Conservation (phyloP, 2,329 filamentous ascomycete genomes). For the Ceratocystis lukuohia region DNA sequence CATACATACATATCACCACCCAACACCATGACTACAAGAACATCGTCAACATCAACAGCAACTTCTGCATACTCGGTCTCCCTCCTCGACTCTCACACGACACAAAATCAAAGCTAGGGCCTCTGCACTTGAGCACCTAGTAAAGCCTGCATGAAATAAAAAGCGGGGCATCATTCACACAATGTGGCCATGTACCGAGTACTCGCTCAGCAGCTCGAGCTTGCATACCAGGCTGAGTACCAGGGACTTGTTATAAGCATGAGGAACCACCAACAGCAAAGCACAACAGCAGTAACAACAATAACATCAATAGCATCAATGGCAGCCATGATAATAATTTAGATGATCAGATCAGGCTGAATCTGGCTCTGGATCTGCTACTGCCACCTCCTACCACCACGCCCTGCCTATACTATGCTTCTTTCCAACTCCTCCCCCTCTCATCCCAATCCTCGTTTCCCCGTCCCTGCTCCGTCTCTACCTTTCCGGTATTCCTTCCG, state of each 20-base stretch:
- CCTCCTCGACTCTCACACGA: not conserved
- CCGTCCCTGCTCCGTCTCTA: conserved; percentile 1
- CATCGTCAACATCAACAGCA: not conserved
- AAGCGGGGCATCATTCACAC: not conserved
- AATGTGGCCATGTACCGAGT: not conserved
- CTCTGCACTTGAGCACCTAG: not conserved
- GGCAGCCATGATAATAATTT: no score
- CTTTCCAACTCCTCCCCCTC: not conserved
- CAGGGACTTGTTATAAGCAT: not conserved
- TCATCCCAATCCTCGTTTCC: not conserved
- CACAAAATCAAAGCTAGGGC: not conserved
- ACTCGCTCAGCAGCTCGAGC: not conserved
- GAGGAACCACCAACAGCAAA: not conserved
- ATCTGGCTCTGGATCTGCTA: no score
- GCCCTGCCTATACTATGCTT: not conserved
- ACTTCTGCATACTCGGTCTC: not conserved
- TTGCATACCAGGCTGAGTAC: not conserved
- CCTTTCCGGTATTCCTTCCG: conserved; percentile 4
- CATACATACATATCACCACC: no score
- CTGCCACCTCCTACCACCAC: no score
- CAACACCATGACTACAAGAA: no score
- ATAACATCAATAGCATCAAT: not conserved
- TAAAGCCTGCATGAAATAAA: not conserved
- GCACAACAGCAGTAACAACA: not conserved
- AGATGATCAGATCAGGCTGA: no score